Conservation (phyloP, 2,329 filamentous ascomycete species). For the Ophiostoma himal-ulmi region DNA sequence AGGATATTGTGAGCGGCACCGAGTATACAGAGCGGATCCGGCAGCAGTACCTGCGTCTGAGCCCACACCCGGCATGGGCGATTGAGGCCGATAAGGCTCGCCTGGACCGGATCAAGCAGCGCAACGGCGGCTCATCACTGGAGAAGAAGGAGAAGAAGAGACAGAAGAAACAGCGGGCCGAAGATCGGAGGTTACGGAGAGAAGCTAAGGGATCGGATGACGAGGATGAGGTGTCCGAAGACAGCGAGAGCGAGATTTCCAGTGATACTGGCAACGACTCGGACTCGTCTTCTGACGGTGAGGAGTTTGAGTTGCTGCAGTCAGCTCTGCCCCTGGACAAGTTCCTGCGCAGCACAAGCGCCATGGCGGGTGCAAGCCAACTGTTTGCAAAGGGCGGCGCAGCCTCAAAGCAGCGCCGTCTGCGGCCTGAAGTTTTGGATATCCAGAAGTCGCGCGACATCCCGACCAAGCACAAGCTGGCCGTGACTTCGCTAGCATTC, state of each 20-base stretch:
- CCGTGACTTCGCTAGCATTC: slow-evolving; percentile 79
- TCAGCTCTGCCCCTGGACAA: slow-evolving; percentile 70
- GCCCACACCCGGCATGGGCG: slow-evolving; percentile 58
- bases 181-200: slow-evolving; percentile 40
- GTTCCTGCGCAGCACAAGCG: slow-evolving; percentile 68
- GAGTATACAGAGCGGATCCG: slow-evolving; percentile 79
- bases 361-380: slow-evolving; percentile 47
- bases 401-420: slow-evolving; percentile 53
- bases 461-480: slow-evolving; percentile 67
- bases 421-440: slow-evolving; percentile 81
- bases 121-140: slow-evolving; percentile 20
- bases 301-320: slow-evolving; percentile 47
- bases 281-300: slow-evolving; percentile 39
- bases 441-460: slow-evolving; percentile 88
- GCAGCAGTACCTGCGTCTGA: slow-evolving; percentile 62
- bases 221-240: slow-evolving; percentile 27
- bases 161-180: slow-evolving; percentile 30
- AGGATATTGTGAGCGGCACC: slow-evolving; percentile 78
- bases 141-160: slow-evolving; percentile 14
- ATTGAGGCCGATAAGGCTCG: slow-evolving; percentile 46
- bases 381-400: slow-evolving; percentile 24
- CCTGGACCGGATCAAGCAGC: slow-evolving; percentile 39
- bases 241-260: not conserved
- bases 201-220: not conserved
- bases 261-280: slow-evolving; percentile 16